These are phyloP conservation scores for Coriaria nepalensis DNA, from an alignment of 306 rosid species.

Conservation along the genomic window DNA sequence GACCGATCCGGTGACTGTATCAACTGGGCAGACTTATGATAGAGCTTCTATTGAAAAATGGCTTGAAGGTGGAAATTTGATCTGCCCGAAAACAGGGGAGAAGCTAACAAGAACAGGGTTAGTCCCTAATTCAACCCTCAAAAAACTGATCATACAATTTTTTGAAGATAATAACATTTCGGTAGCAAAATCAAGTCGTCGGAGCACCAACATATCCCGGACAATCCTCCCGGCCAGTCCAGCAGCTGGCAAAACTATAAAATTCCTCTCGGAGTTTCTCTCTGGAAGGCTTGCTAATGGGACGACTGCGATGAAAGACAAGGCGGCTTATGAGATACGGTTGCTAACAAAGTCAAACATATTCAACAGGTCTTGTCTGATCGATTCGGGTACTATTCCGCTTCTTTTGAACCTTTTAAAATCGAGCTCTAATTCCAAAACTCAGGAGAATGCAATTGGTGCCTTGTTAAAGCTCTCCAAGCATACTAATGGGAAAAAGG, in stretches of 20 bases:
- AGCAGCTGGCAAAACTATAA: conserved; percentile 37
- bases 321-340: conserved; percentile 69
- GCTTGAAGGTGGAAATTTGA: conserved; percentile 52
- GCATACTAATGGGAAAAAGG: conserved; percentile 31
- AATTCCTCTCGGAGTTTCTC: conserved; percentile 40
- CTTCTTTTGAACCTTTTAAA: conserved; percentile 37
- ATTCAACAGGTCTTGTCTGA: conserved; percentile 53
- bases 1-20: conserved; percentile 76
- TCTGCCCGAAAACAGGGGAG: conserved; percentile 83
- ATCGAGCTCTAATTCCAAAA: conserved; percentile 12
- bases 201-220: conserved; percentile 20
- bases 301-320: conserved; percentile 29
- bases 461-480: conserved; percentile 71
- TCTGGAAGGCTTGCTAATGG: conserved; percentile 45
- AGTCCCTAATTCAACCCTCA: conserved; percentile 46
- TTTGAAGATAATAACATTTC: conserved; percentile 32
- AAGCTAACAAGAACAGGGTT: conserved; percentile 35
- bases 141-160: conserved; percentile 39
- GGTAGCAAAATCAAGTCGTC: conserved; percentile 1
- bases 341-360: conserved; percentile 45
- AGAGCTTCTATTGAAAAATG: conserved; percentile 62
- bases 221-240: conserved; percentile 30
- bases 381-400: conserved; percentile 40
- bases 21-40: conserved; percentile 91
- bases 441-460: conserved; percentile 46